A percentile compares a stretch with the other conserved stretches of the same genome.
Evolutionary conservation across 768 basidiomycete species (phyloP).

Genomic region (Termitomyces sp.): DNA sequence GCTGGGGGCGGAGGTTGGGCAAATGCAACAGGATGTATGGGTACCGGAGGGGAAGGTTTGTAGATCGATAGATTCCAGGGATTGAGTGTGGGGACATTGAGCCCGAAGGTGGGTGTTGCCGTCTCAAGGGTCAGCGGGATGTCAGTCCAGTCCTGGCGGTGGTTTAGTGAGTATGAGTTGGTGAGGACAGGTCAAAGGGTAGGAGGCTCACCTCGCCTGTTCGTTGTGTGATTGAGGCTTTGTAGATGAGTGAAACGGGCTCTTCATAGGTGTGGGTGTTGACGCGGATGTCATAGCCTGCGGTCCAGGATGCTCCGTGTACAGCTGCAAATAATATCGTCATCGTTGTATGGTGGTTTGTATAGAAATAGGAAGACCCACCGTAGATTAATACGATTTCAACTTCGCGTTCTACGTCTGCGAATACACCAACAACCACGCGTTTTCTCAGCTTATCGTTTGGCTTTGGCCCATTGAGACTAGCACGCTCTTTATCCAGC

Average conservation of each 20-base stretch:
- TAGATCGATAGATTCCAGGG: slow-evolving; percentile 22
- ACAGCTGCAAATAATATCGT: slow-evolving; percentile 2
- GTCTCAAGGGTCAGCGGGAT: slow-evolving; percentile 35
- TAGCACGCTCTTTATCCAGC: slow-evolving; percentile 15
- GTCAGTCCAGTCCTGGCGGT: slow-evolving; percentile 30
- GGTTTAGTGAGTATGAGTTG: background rate
- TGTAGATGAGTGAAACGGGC: slow-evolving; percentile 30
- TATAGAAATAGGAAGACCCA: slow-evolving; percentile 6
- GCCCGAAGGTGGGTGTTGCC: slow-evolving; percentile 30
- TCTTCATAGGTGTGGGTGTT: slow-evolving; percentile 26
- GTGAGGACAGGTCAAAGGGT: background rate
- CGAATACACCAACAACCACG: slow-evolving; percentile 21
- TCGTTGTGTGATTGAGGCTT: slow-evolving; percentile 31
- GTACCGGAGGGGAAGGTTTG: background rate
- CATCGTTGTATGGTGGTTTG: background rate
- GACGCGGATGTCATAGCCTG: slow-evolving; percentile 35
- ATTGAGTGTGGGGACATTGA: slow-evolving; percentile 25
- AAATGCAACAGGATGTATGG: background rate
- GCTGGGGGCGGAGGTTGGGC: background rate
- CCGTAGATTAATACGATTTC: slow-evolving; percentile 28
- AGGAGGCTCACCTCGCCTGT: slow-evolving; percentile 31
- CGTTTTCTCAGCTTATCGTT: slow-evolving; percentile 13
- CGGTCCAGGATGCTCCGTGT: slow-evolving; percentile 21
- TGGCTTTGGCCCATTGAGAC: slow-evolving; percentile 7
- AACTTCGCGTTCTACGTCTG: slow-evolving; percentile 21